phyloP scores from a whole-genome alignment of 192 early-diverging fungal genomes.

The Podila epicladia region DNA sequence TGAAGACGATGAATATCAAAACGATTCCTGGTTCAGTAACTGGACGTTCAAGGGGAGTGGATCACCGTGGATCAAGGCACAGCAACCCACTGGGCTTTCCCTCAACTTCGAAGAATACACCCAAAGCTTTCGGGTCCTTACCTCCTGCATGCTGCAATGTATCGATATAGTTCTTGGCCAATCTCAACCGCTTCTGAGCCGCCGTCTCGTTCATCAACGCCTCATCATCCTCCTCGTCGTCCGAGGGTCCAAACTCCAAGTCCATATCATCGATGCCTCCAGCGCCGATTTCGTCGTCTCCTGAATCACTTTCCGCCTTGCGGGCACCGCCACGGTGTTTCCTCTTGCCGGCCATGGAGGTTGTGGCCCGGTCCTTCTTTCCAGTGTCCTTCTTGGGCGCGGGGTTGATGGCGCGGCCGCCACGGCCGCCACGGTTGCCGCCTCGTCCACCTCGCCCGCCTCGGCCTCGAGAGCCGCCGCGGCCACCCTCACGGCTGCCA shows the following conservation, averaged over 20 bases:
- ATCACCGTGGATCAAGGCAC: not conserved
- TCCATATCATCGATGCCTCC: constrained; percentile 70
- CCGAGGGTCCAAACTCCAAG: constrained; percentile 51
- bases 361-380: constrained; percentile 39
- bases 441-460: not conserved
- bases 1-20: not conserved
- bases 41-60: not conserved
- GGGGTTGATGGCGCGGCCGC: constrained; percentile 30
- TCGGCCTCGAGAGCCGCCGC: constrained; percentile 6
- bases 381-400: constrained; percentile 40
- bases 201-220: constrained; percentile 82
- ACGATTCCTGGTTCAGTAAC: not conserved
- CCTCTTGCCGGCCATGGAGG: constrained; percentile 43
- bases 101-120: too few relatives aligned
- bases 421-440: constrained; percentile 5
- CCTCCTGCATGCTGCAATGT: constrained; percentile 75
- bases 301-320: constrained; percentile 53
- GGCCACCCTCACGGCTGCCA: constrained; percentile 12
- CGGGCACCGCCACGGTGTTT: constrained; percentile 22
- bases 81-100: too few relatives aligned
- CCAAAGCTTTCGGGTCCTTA: constrained; percentile 11
- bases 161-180: constrained; percentile 93
- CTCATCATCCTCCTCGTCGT: constrained; percentile 70
- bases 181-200: constrained; percentile 90
- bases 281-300: constrained; percentile 58